Percentiles rank a stretch among this genome's conserved stretches.
Conservation (phyloP, 2,329 filamentous ascomycete genomes). For the Calonectria pseudoreteaudii region DNA sequence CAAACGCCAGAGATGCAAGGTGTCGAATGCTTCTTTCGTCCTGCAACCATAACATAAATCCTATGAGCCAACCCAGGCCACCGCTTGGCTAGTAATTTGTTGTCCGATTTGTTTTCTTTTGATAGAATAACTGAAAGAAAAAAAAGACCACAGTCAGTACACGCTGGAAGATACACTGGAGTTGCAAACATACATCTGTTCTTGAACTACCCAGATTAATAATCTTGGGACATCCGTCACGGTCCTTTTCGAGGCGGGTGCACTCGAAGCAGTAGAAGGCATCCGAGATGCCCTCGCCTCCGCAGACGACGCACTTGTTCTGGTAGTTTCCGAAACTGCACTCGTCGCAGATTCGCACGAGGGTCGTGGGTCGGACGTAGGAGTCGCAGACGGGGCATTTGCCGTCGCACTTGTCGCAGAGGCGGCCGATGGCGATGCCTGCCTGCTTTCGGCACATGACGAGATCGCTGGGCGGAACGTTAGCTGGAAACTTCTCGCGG, state of each 20-base stretch:
- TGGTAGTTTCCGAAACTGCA: constrained; percentile 99
- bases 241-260: constrained; percentile 94
- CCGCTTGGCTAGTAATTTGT: constrained; percentile 63
- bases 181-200: constrained; percentile 78
- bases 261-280: constrained; percentile 99
- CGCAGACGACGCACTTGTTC: constrained; percentile 99
- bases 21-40: constrained; percentile 28
- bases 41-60: constrained; percentile 29
- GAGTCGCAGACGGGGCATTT: constrained; percentile 99
- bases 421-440: constrained; percentile 96
- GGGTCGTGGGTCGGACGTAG: constrained; percentile 96
- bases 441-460: constrained; percentile 99
- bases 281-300: constrained; percentile 97
- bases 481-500: constrained; percentile 34
- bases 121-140: constrained; percentile 66
- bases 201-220: constrained; percentile 96
- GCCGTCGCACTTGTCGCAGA: constrained; percentile 99
- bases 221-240: constrained; percentile 98
- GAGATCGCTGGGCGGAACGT: constrained; percentile 74
- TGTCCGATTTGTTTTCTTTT: constrained; percentile 74
- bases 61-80: constrained; percentile 62
- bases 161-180: neutral
- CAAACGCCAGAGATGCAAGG: constrained; percentile 39
- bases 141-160: constrained; percentile 34
- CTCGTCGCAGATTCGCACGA: constrained; percentile 98